Evolutionary conservation across 192 early-diverging fungal genomes (phyloP), one percentile per base, ranked within the genome.

Genomic region (Thamnidium elegans): DNA sequence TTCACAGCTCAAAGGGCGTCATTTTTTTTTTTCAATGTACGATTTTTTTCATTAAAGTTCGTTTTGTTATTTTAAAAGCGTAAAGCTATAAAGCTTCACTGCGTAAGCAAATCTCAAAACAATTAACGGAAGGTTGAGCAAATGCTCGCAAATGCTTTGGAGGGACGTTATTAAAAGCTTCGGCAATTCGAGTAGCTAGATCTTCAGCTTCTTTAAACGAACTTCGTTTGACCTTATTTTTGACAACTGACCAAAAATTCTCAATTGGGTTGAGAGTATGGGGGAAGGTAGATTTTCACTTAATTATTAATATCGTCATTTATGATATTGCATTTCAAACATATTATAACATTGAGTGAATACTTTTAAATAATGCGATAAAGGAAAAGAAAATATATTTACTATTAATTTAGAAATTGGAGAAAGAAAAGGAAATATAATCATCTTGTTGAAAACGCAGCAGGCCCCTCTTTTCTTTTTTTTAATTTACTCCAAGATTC

Each of bases 331-430:
- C 4, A 50, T 50, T 50, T 50, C 10, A 50, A 50, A 15, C 47
- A 50, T n/a, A n/a, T 50, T 50, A 50, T 50, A 50, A 50, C 47
- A 50, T 50, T 50, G 47, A 50, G 47, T 15, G 15, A 50, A 50
- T 20, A 50, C 15, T 14, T 20, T 50, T 50, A 50, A 50, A 50
- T 50, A 50, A 50, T 50, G 47, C 6, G 17, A 20, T 50, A 50
- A n/a, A 50, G 15, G 47, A 50, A 50, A 50, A 50, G 47, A 50
- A 19, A 50, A 50, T 50, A 15, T 50, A 50, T 50, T 50, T 2
- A 50, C 15, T 50, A 50, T 50, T 26, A 26, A 26, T 26, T 26
- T 26, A 26, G 26, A 26, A 26, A 26, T 26, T 26, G 26, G 26
- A 26, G 26, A 26, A 26, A 26, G 26, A 26, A 26, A 26, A 26